Percentiles rank a stretch among this genome's conserved stretches.
These are phyloP conservation scores for Polygonum maritimum DNA, from an alignment of 148 eudicot species.

Conservation along the genomic window DNA sequence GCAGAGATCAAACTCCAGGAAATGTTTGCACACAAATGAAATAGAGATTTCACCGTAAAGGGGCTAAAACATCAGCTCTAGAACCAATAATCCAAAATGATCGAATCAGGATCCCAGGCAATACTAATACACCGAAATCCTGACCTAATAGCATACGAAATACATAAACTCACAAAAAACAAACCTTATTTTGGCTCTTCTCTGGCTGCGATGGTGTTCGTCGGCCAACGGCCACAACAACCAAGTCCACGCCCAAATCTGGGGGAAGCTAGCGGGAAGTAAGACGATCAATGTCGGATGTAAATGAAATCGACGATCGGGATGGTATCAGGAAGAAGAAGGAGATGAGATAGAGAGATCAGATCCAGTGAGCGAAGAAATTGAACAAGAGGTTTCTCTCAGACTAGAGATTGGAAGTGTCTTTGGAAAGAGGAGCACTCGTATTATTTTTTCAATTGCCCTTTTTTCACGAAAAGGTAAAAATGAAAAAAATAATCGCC, in stretches of 20 bases:
- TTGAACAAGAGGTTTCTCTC: neutral
- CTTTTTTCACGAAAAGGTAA: neutral
- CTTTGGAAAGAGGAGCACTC: no score
- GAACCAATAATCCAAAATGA: neutral
- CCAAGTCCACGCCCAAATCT: no score
- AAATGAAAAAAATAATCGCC: constrained; percentile 15
- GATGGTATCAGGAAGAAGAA: neutral
- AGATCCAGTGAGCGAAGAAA: neutral
- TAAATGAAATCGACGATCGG: neutral
- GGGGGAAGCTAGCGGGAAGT: neutral
- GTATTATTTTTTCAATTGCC: no score
- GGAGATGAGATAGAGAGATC: neutral
- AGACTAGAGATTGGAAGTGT: no score
- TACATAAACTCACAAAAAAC: neutral
- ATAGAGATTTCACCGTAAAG: neutral
- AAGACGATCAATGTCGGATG: neutral
- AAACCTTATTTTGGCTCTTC: neutral
- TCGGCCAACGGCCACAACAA: no score
- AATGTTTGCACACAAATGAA: no score
- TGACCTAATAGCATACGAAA: neutral
- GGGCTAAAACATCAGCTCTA: neutral
- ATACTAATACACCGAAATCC: neutral
- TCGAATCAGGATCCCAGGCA: neutral
- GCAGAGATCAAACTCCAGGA: no score
- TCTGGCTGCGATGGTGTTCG: no score